Evolutionary conservation across 1,139 yeast species (phyloP).

Genomic region (Diutina pseudorugosa): DNA sequence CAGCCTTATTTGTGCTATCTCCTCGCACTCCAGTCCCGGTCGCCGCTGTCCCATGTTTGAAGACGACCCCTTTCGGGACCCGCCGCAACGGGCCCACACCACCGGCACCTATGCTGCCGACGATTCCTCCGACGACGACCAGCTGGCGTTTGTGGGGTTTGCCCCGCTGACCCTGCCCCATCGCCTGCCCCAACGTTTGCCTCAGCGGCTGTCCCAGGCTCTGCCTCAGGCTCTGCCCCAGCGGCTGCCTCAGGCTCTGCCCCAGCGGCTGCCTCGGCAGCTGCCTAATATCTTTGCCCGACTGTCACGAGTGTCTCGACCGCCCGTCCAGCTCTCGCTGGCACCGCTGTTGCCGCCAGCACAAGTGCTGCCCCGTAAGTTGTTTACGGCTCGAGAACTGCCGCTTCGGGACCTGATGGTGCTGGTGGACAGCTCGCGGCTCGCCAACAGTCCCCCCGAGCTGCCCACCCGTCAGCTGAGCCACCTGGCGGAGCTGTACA

Average conservation of each 20-base stretch:
- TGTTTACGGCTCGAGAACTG: constrained; percentile 13
- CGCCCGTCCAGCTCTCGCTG: constrained; percentile 14
- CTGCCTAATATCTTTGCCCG: constrained; percentile 36
- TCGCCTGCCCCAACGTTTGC: background rate
- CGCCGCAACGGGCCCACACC: background rate
- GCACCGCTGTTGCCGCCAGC: constrained; percentile 7
- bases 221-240: background rate
- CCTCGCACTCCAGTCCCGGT: background rate
- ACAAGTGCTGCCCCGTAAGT: constrained; percentile 8
- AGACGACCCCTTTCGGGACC: constrained; percentile 1
- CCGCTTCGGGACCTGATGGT: constrained; percentile 13
- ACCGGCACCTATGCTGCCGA: background rate
- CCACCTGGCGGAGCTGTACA: background rate
- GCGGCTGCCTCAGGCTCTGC: background rate
- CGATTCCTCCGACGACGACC: background rate
- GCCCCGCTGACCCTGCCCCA: constrained; percentile 1
- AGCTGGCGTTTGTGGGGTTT: constrained; percentile 1
- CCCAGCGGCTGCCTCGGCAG: background rate
- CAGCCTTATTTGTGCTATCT: background rate
- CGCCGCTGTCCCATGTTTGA: background rate
- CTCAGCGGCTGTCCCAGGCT: background rate
- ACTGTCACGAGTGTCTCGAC: constrained; percentile 38
- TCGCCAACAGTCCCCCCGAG: constrained; percentile 23
- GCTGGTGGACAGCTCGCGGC: constrained; percentile 22
- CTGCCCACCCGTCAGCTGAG: background rate